These are phyloP conservation scores for Solanum commersonii DNA, from an alignment of 257 asterid species.

Conservation along the genomic window DNA sequence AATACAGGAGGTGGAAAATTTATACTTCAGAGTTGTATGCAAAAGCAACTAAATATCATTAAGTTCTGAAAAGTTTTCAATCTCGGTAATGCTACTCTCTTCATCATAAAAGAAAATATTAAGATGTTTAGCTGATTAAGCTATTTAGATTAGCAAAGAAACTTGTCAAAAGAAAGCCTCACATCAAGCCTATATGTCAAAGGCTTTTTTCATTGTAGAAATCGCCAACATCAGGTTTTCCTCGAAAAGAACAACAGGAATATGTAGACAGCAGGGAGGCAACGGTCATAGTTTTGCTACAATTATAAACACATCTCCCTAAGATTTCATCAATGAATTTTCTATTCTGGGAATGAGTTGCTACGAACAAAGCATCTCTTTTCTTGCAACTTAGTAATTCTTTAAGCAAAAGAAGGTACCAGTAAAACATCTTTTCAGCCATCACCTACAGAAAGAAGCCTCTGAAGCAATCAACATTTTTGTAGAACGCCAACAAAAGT, in stretches of 20 bases:
- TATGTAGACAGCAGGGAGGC: background rate
- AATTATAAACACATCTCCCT: background rate
- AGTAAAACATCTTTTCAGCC: background rate
- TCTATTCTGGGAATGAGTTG: background rate
- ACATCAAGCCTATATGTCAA: background rate
- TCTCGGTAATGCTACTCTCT: background rate
- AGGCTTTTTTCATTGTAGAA: background rate
- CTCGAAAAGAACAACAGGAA: background rate
- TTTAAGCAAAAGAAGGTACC: background rate
- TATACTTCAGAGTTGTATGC: background rate
- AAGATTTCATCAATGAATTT: background rate
- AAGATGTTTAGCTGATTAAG: background rate
- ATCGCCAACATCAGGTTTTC: background rate
- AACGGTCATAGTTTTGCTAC: background rate
- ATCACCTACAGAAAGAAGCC: background rate
- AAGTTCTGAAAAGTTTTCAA: background rate
- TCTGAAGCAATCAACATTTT: background rate
- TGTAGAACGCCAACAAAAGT: background rate
- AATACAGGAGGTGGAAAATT: background rate
- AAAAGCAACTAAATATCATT: background rate
- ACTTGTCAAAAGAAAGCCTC: background rate
- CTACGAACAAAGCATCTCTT: background rate
- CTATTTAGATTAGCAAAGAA: background rate
- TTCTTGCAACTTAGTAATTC: background rate
- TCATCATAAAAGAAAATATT: background rate